Evolutionary conservation across 495 filamentous ascomycete genomes (phyloP), one percentile per base, ranked within the genome.

Genomic region (Emericellopsis terricola): DNA sequence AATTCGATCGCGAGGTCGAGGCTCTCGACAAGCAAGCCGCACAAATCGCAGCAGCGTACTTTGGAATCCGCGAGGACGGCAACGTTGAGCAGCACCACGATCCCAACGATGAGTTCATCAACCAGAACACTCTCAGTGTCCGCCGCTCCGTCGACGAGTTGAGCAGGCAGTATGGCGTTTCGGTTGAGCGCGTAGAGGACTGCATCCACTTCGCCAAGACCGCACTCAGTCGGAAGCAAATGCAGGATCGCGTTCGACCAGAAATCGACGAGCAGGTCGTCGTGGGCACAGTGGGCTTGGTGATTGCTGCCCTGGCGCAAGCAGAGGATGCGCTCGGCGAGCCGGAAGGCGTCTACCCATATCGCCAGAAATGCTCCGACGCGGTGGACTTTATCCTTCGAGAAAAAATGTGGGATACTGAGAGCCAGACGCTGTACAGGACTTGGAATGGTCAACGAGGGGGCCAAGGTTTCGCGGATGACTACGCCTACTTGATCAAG

Each of bases 231-330:
- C 67, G 71, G 15, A 68, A 93, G 48, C 64, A 85, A 16, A 72
- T 87, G 29, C 73, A 59, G 46, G 76, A 78, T 41, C 71, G 89
- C 2, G 75, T 77, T 3, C 65, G 77, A 11, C 91, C 89, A n/a
- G 72, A 66, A 8, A 55, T 91, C 7, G 89, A 97, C 49, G 82
- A 92, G 44, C 96, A 96, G 49, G 79, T 96, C 35, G 73, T 97
- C 9, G 73, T 76, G 1, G 64, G 68, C 7, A 87, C 81, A 73
- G 94, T 94, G 41, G 89, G 91, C 21, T 69, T 96, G 39, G 83
- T 85, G 0, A 87, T 97, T 36, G 74, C 74, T 17, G 81, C 78
- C 1, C 58, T 97, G 13, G 73, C 82, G 15, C 69, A 85, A 43
- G 72, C 79, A 13, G 71, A 69, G 33, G 62, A 71, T n/a, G 65